Evolutionary conservation across 257 asterid species (phyloP).

Genomic region (Lavandula angustifolia): DNA sequence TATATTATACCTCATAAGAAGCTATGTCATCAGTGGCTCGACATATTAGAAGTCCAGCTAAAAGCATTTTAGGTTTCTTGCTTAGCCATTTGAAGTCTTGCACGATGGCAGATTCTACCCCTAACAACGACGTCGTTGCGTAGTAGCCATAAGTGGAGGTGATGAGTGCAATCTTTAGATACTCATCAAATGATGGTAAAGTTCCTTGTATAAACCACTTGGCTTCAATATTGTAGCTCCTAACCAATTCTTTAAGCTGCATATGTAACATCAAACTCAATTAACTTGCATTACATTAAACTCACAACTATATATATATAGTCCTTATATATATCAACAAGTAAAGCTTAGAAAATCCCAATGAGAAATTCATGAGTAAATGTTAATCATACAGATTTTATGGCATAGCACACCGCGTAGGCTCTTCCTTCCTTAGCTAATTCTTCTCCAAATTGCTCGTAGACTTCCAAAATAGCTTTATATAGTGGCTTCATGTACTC

Average conservation of each 20-base stretch:
- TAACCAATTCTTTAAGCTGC: slow-evolving; percentile 25
- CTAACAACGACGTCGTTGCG: neutral
- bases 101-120: neutral
- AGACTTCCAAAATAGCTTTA: slow-evolving; percentile 17
- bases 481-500: slow-evolving; percentile 15
- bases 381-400: slow-evolving; percentile 26
- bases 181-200: slow-evolving; percentile 27
- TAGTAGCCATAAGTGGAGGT: neutral
- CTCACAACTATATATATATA: too few relatives aligned
- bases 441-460: slow-evolving; percentile 20
- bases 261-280: too few relatives aligned
- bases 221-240: slow-evolving; percentile 26
- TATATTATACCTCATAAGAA: slow-evolving; percentile 25
- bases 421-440: slow-evolving; percentile 24
- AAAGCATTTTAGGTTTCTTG: neutral
- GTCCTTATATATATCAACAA: too few relatives aligned
- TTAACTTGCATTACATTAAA: too few relatives aligned
- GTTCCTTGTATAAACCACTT: slow-evolving; percentile 29
- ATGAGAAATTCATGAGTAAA: too few relatives aligned
- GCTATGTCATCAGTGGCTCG: slow-evolving; percentile 9
- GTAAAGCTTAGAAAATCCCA: too few relatives aligned
- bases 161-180: slow-evolving; percentile 17
- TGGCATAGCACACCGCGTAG: slow-evolving; percentile 21
- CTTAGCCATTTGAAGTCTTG: slow-evolving; percentile 19
- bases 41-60: neutral